phyloP scores from a whole-genome alignment of 1,284 basidiomycete genomes.

The Takashimella koratensis region DNA sequence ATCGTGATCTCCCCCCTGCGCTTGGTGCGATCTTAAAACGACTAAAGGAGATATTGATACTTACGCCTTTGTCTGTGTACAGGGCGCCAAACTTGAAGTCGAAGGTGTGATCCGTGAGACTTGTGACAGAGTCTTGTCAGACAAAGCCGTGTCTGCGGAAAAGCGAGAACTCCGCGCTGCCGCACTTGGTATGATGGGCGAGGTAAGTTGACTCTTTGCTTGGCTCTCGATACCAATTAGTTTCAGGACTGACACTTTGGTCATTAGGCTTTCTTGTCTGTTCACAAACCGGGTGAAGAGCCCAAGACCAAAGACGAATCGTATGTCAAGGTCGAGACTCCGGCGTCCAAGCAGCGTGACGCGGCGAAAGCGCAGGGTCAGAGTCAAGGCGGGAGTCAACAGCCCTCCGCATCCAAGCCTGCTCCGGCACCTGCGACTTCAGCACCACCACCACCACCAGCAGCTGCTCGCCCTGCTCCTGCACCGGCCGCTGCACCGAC shows the following conservation, averaged over 20 bases:
- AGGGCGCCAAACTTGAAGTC: constrained; percentile 93
- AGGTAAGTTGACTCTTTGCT: constrained; percentile 57
- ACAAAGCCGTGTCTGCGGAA: constrained; percentile 48
- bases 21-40: constrained; percentile 1
- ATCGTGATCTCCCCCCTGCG: too few relatives aligned
- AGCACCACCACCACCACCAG: constrained; percentile 6
- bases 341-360: constrained; percentile 48
- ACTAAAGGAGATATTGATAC: constrained; percentile 3
- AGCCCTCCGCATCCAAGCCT: background rate
- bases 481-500: constrained; percentile 8
- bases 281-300: constrained; percentile 63
- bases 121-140: constrained; percentile 75
- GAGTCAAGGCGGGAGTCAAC: background rate
- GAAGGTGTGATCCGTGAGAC: constrained; percentile 91
- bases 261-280: constrained; percentile 47
- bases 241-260: background rate
- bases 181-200: constrained; percentile 77
- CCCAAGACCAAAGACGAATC: constrained; percentile 51
- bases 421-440: constrained; percentile 6
- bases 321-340: constrained; percentile 77
- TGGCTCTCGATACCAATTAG: background rate
- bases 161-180: constrained; percentile 72
- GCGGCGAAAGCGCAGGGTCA: constrained; percentile 18
- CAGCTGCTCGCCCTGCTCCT: constrained; percentile 8
- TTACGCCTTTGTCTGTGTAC: constrained; percentile 6